Conservation (phyloP, 225 moss, liverwort and hornwort genomes). For the Bryoerythrophyllum caledonicum region DNA sequence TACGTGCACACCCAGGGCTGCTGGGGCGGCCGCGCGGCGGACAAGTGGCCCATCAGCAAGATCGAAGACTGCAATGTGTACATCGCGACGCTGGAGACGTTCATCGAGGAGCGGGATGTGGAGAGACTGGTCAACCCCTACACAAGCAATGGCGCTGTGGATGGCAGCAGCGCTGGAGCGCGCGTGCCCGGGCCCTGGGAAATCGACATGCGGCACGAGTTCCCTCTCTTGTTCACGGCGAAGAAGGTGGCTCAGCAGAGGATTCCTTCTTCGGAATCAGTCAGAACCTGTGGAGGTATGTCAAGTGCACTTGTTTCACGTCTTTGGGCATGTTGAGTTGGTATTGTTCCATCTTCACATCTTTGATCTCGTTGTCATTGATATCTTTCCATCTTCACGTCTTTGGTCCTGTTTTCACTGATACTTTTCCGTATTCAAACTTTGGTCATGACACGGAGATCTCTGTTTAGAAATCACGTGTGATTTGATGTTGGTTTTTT, state of each 20-base stretch:
- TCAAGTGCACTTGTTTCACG: too few species aligned
- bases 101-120: conserved; percentile 84
- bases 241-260: conserved; percentile 54
- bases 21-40: conserved; percentile 74
- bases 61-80: conserved; percentile 89
- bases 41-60: conserved; percentile 80
- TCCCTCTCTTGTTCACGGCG: conserved; percentile 70
- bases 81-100: conserved; percentile 80
- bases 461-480: background rate
- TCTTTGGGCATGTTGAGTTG: too few species aligned
- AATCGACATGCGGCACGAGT: conserved; percentile 87
- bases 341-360: too few species aligned
- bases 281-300: conserved; percentile 61
- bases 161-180: conserved; percentile 39
- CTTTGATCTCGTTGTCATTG: too few species aligned
- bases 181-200: conserved; percentile 70
- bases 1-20: conserved; percentile 69
- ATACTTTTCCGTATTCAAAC: too few species aligned
- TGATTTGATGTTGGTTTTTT: background rate
- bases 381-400: too few species aligned
- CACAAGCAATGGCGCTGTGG: conserved; percentile 50
- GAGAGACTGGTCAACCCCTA: conserved; percentile 54
- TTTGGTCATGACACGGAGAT: conserved; percentile 13
- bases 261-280: conserved; percentile 68
- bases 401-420: too few species aligned